Evolutionary conservation across 208 protist species (phyloP).

Genomic region (Tritrichomonas musculus): DNA sequence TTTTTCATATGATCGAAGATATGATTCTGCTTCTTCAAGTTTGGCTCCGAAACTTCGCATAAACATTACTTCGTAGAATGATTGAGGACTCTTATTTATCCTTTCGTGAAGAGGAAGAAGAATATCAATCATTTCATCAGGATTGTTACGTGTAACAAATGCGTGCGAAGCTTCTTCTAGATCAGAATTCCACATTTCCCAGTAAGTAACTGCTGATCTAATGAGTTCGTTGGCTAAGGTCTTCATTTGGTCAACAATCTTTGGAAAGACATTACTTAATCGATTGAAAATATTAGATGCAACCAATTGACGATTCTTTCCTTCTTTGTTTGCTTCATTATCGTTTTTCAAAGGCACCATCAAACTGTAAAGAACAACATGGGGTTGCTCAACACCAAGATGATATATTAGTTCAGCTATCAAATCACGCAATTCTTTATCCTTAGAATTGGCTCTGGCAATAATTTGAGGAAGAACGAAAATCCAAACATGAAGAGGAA

Average conservation of each 20-base stretch:
- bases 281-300: background rate
- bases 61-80: background rate
- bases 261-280: background rate
- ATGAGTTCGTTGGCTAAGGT: background rate
- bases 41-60: background rate
- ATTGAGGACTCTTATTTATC: background rate
- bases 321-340: no score
- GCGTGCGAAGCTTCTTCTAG: background rate
- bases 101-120: background rate
- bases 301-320: background rate
- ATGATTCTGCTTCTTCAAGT: background rate
- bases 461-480: constrained; percentile 20
- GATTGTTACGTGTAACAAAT: background rate
- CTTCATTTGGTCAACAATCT: background rate
- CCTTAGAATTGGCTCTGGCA: background rate
- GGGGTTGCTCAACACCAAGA: background rate
- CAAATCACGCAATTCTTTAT: background rate
- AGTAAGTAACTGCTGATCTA: background rate
- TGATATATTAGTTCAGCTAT: background rate
- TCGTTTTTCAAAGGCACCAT: constrained; percentile 2
- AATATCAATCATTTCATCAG: background rate
- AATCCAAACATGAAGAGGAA: background rate
- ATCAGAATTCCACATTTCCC: background rate
- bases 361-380: background rate
- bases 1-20: background rate